These are phyloP conservation scores for Carex myosuroides DNA, from an alignment of 176 grass and related monocot species.

Conservation along the genomic window DNA sequence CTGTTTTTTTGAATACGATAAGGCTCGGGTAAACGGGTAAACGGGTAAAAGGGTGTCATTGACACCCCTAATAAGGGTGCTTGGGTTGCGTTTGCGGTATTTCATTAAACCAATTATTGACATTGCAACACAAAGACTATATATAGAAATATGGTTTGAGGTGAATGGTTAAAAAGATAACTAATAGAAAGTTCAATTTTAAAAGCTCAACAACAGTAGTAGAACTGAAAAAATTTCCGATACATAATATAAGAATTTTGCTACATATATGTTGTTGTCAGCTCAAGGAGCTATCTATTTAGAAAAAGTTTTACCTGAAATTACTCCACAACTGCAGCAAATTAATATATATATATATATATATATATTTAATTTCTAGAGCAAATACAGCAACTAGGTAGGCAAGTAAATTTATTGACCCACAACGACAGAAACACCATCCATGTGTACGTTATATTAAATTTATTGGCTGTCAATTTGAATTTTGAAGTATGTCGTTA, in stretches of 20 bases:
- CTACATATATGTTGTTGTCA: background rate
- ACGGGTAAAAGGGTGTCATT: too few species aligned
- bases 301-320: background rate
- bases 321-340: background rate
- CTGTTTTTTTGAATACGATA: too few species aligned
- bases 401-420: background rate
- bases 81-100: background rate
- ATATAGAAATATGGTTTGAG: background rate
- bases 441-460: background rate
- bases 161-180: background rate
- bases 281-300: background rate
- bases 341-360: background rate
- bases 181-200: background rate
- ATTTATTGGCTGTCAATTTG: background rate
- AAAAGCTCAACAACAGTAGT: background rate
- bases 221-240: background rate
- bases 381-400: background rate
- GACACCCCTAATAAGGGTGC: background rate
- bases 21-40: too few species aligned
- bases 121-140: background rate
- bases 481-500: background rate
- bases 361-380: background rate
- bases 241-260: background rate
- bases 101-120: background rate
- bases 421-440: background rate